phyloP scores from a whole-genome alignment of 805 yeast genomes.

The Kazachstania africana region DNA sequence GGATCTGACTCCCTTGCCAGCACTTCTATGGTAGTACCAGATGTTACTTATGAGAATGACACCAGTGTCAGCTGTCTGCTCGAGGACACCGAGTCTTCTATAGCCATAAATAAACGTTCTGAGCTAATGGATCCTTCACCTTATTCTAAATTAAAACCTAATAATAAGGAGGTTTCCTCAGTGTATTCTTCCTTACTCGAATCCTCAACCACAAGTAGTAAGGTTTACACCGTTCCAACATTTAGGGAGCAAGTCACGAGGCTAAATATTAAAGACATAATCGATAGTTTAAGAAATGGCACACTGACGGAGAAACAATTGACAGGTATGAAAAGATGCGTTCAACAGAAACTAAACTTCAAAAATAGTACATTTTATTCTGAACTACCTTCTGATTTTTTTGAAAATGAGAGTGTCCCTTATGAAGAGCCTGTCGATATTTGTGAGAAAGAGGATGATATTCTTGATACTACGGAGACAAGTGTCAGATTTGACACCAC shows the following conservation, averaged over 20 bases:
- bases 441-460: not conserved
- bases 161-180: no score
- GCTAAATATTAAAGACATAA: constrained; percentile 9
- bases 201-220: constrained; percentile 6
- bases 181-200: no score
- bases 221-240: constrained; percentile 32
- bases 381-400: constrained; percentile 3
- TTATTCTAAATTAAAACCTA: no score
- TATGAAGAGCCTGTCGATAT: not conserved
- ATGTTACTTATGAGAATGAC: no score
- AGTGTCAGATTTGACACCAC: constrained; percentile 4
- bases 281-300: constrained; percentile 10
- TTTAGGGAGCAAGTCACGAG: constrained; percentile 16
- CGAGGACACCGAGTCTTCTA: no score
- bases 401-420: not conserved
- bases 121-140: no score
- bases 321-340: constrained; percentile 3
- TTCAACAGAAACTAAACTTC: constrained; percentile 3
- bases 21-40: no score
- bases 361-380: constrained; percentile 14
- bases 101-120: no score
- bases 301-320: constrained; percentile 9
- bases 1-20: no score
- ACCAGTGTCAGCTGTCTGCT: no score
- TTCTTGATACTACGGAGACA: not conserved